Evolutionary conservation across 2,329 filamentous ascomycete species (phyloP), one percentile per base, ranked within the genome.

Genomic region (Blastomyces gilchristii): DNA sequence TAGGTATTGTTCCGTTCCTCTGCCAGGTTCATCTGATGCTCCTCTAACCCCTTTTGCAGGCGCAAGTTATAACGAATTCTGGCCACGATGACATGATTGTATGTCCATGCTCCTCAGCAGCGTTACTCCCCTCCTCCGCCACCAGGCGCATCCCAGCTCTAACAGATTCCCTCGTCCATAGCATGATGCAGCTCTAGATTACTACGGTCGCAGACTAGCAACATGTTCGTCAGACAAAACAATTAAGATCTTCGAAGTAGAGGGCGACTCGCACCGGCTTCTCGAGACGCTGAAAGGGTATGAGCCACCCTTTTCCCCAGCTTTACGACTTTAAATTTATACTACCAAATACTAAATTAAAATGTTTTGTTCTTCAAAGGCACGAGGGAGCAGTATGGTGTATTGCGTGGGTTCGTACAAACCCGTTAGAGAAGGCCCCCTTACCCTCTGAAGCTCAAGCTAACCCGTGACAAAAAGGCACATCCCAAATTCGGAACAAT

Each of bases 81-180:
- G 88, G 89, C 74, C 94, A 99, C 81, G 93, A 97, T 88, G 93
- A 97, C 77, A 97, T 97, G 93, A 97, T 99, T 84, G 93, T 97
- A 91, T 73, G 90, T 37, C 34, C 37, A 12, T 50, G 16, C 43
- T 54, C 43, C 43, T 12, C 25, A 39, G 12, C 3, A 56, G 60
- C 50, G 39, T 9, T 52, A 45, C 18, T 11, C 12, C 52, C n/a
- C 37, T 18, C 2, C 45, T 12, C 28, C 52, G 18, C 49, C n/a
- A 47, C 7, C 54, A 41, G 18, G 25, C 31, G 31, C 49, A 18
- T 41, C 9, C n/a, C 58, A 47, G 43, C 28, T 53, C 59, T 57
- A 47, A 53, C 53, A 49, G 25, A 31, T 39, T 45, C 39, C 18
- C 47, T 11, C 25, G 25, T 41, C 34, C 57, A 43, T 71, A 91